Conservation (phyloP, 257 asterid genomes). For the Perilla frutescens region DNA sequence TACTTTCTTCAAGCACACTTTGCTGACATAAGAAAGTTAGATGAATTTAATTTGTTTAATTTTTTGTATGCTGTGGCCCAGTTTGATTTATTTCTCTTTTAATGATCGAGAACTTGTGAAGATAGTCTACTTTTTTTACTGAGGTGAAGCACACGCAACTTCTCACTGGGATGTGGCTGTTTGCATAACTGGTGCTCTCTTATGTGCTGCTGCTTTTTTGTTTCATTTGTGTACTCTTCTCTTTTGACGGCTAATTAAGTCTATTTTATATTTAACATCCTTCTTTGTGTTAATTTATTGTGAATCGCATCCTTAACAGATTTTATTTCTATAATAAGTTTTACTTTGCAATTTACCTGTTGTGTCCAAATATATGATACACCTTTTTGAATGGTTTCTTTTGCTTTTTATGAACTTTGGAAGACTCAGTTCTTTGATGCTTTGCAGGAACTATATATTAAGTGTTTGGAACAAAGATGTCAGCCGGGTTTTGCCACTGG, state of each 20-base stretch:
- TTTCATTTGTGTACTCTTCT: constrained; percentile 12
- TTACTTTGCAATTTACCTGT: background rate
- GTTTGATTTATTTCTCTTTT: constrained; percentile 25
- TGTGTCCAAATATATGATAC: constrained; percentile 22
- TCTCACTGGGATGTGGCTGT: constrained; percentile 17
- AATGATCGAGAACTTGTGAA: constrained; percentile 23
- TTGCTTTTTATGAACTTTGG: constrained; percentile 24
- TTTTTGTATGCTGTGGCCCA: background rate
- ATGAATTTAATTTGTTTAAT: constrained; percentile 21
- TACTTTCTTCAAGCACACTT: background rate
- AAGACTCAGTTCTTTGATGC: constrained; percentile 39
- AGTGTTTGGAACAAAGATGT: constrained; percentile 97
- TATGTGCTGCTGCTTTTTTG: constrained; percentile 19
- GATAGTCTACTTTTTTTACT: constrained; percentile 10
- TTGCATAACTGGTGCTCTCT: constrained; percentile 22
- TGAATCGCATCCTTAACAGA: constrained; percentile 7
- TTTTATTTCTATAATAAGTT: background rate
- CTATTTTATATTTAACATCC: constrained; percentile 22
- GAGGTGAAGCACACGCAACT: constrained; percentile 18
- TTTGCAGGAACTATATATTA: constrained; percentile 82
- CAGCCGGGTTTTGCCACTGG: constrained; percentile 73
- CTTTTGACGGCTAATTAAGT: constrained; percentile 16
- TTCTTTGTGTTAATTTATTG: background rate
- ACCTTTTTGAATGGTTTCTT: constrained; percentile 20
- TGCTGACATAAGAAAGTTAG: constrained; percentile 21